Base-by-base conservation (phyloP, 495 filamentous ascomycete genomes). In the Aspergillus incahuasiensis region DNA sequence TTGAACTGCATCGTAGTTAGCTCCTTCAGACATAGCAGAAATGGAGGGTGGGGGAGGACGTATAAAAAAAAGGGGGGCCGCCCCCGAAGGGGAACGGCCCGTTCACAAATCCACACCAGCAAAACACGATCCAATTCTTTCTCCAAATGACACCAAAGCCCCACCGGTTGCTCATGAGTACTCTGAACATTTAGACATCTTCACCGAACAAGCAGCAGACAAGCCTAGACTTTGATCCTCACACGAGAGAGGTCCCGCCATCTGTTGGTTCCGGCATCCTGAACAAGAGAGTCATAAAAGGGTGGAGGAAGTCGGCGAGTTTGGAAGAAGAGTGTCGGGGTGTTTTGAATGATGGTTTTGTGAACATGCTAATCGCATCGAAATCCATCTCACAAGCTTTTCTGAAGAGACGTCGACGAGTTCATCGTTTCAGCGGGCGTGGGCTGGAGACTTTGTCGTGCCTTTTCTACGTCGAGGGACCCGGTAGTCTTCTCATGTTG, bases 141-240 rank as follows among this genome's bases (percentile, higher is more conserved):
- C 53, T 56, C 45, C 39, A 3, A 19, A 24, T n/a, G 5, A 38
- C 52, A 43, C 41, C 25, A 35, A 45, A 43, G 51, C 32, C 32
- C 43, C 2, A 35, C 12, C 32, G 12, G 32, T 35, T 35, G 12
- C 32, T 11, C 32, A 35, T 35, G 32, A 35, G 32, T 35, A 61
- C 54, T 35, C 35, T 46, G n/a, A 13, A 18, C n/a, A 34, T 44
- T 48, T 58, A 44, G 40, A 32, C 21, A 57, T 49, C 42, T 39
- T 16, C 52, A 52, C 47, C 58, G 56, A 57, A 63, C 41, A 52
- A 55, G 34, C 44, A 51, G 67, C 81, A 75, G 90, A 95, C 89
- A 94, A 92, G 91, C 81, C 91, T 74, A 89, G 84, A 74, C 91
- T 91, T 92, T 96, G 91, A 96, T 83, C 77, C 90, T 88, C 90